phyloP scores from a whole-genome alignment of 306 rosid species.

The Purshia tridentata region DNA sequence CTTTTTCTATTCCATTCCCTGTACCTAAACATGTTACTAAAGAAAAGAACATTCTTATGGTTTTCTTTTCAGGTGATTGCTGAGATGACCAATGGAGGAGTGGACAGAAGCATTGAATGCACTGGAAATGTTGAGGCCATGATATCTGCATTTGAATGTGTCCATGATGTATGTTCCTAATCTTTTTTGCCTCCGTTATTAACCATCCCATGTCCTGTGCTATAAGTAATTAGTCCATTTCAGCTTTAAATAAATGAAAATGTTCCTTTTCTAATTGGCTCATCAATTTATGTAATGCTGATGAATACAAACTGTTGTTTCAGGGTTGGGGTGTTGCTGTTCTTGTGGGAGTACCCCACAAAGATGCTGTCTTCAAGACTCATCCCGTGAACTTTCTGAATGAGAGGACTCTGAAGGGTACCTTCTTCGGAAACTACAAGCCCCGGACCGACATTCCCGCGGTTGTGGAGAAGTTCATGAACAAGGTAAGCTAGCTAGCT shows the following conservation, averaged over 20 bases:
- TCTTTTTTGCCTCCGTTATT: neutral
- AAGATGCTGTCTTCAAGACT: constrained; percentile 27
- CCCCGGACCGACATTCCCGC: constrained; percentile 28
- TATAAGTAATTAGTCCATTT: too few species aligned
- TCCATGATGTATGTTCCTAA: constrained; percentile 39
- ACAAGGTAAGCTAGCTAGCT: constrained; percentile 37
- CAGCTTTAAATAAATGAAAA: too few species aligned
- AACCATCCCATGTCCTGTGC: too few species aligned
- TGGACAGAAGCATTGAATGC: constrained; percentile 73
- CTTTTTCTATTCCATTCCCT: neutral
- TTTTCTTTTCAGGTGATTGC: constrained; percentile 46
- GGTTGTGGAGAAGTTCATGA: constrained; percentile 24
- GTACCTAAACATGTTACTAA: neutral
- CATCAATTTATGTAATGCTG: neutral
- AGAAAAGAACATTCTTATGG: neutral
- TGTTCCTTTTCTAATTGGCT: neutral
- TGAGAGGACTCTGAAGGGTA: constrained; percentile 44
- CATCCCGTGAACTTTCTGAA: constrained; percentile 35
- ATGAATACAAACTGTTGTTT: neutral
- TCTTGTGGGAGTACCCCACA: constrained; percentile 25
- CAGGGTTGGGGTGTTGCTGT: constrained; percentile 57
- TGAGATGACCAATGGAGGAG: constrained; percentile 65
- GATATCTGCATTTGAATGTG: constrained; percentile 30
- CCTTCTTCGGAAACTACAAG: constrained; percentile 37
- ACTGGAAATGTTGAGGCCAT: constrained; percentile 41